Base-by-base conservation (phyloP, 2,329 filamentous ascomycete genomes). In the Pyricularia sp. region DNA sequence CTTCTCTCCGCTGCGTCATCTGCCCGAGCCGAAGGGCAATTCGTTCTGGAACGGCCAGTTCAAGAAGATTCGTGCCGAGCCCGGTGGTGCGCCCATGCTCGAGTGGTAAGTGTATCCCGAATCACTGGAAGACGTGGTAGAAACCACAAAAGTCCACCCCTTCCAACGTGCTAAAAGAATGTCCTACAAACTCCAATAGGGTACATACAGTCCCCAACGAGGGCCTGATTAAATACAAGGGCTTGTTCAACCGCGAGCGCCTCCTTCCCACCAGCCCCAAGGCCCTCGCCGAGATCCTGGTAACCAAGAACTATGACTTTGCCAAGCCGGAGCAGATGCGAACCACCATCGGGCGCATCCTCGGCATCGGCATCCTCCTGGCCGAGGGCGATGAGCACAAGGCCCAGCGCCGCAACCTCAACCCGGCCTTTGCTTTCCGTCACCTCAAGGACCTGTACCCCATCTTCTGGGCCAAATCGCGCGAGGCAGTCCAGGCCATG, bases 361-460 rank as follows among this genome's bases (percentile, higher is more conserved):
- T 93, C 13, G 88, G 91, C 10, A 76, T 87, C 13, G 89, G 90
- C 10, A 78, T 93, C 16, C 76, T 97, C 49, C 78, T 97, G 12
- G 89, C 91, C 1, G 93, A 97, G 75, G 93, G 93, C n/a, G 90
- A 96, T 13, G 90, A 93, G 71, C 93, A 97, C 75, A 94, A 89
- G 77, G 78, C 84, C 70, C 89, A 92, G 77, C 83, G 93, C 61
- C 92, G 89, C 73, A 86, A 88, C 66, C 82, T 96, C 22, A 85
- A 88, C 77, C 91, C 91, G 0, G 90, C 91, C 1, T 96, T 96
- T 74, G 82, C 86, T n/a, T 96, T 91, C 72, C 84, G 91, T 26
- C 90, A 96, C 70, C 80, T 96, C 73, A 96, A 94, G 72, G 84
- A 93, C 66, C 78, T 96, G 16, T 94, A 96, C 70, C 88, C 91